Base-by-base conservation (phyloP, 1,284 basidiomycete genomes). In the Cerioporus squamosus region DNA sequence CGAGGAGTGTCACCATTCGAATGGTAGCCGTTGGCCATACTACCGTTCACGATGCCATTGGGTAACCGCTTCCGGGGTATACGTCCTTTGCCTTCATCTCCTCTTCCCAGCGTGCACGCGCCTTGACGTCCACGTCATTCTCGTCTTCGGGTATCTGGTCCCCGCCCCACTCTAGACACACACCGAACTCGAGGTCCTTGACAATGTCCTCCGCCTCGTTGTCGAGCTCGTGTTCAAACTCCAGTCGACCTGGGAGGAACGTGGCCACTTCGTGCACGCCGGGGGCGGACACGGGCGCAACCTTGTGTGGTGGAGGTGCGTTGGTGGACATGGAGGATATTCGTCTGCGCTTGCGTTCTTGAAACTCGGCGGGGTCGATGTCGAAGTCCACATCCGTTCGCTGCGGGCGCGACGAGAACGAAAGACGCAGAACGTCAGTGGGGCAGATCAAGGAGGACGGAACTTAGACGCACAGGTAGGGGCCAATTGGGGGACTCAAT, bases 221-320 rank as follows among this genome's bases (percentile, higher is more conserved):
- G 71, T 98, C 97, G 18, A 95, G 79, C 75, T 99, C 97, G 66
- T 95, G 93, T 72, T 99, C 97, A 72, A 99, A 99, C 74, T 99
- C 97, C 49, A 99, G 83, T 44, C 97, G 90, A 18, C 97, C 97
- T 7, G 97, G 97, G 75, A 99, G 92, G 77, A 92, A 98, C 0
- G 92, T 93, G 12, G 88, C 88, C 43, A 99, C 84, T 77, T 99
- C 97, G 75, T 98, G 97, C 29, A 95, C 90, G 2, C 92, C 95
- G 3, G 97, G 97, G 0, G 91, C 89, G 9, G 96, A 98, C n/a
- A 93, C 94, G 7, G 97, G 90, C 1, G 88, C 81, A 5, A 89
- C 83, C 68, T 95, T 92, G 31, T 84, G 81, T 43, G 82, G 76
- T 26, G 83, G 77, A 10, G 81, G 79, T 12, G 75, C 75, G 39